These are phyloP conservation scores for Alternaria sp. DNA, from an alignment of 2,329 filamentous ascomycete genomes.

Conservation along the genomic window DNA sequence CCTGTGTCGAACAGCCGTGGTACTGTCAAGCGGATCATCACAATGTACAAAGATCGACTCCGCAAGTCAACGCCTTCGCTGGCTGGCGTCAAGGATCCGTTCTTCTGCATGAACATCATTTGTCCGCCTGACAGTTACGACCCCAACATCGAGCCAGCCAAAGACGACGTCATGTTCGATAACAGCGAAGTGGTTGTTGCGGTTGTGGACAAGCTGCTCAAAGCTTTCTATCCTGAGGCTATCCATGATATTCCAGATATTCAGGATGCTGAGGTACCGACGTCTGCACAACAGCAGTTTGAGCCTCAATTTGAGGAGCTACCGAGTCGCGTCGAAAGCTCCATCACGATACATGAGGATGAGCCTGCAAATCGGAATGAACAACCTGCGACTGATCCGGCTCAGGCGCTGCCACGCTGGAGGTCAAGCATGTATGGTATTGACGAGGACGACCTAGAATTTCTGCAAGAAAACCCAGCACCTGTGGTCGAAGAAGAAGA, in stretches of 20 bases:
- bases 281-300: slow-evolving; percentile 1
- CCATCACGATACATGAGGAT: slow-evolving; percentile 1
- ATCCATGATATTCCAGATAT: slow-evolving; percentile 4
- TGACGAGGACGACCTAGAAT: slow-evolving; percentile 45
- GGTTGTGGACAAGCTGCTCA: slow-evolving; percentile 54
- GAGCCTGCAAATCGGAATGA: not conserved
- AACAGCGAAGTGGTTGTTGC: slow-evolving; percentile 58
- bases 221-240: slow-evolving; percentile 40
- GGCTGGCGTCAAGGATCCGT: slow-evolving; percentile 57
- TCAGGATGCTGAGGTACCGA: slow-evolving; percentile 2
- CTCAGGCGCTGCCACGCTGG: slow-evolving; percentile 28
- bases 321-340: not conserved
- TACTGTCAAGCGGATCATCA: slow-evolving; percentile 65
- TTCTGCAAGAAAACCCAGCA: slow-evolving; percentile 19
- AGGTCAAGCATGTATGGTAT: slow-evolving; percentile 49
- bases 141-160: slow-evolving; percentile 72
- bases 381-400: not conserved
- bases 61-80: slow-evolving; percentile 31
- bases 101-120: slow-evolving; percentile 68
- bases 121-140: slow-evolving; percentile 72
- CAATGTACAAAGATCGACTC: slow-evolving; percentile 61
- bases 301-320: not conserved
- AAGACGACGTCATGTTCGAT: slow-evolving; percentile 73
- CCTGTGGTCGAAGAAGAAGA: slow-evolving; percentile 29
- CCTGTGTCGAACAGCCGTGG: slow-evolving; percentile 65